Conservation (phyloP, 345 rosid genomes). For the Brassica cretica region DNA sequence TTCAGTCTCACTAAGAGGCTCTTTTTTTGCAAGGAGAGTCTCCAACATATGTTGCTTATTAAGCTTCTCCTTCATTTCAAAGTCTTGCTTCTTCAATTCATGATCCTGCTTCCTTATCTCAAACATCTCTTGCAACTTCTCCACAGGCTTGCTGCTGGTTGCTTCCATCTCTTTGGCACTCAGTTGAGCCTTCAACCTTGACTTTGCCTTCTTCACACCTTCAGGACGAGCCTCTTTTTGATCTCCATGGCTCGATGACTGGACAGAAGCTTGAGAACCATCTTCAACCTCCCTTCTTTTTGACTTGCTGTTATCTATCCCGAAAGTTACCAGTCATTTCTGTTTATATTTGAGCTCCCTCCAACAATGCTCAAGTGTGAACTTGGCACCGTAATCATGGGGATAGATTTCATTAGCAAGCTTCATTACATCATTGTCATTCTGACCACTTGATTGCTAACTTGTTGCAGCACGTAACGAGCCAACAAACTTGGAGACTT, state of each 20-base stretch:
- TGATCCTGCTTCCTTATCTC: background rate
- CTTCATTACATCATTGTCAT: background rate
- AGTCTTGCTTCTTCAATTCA: background rate
- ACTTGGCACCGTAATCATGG: background rate
- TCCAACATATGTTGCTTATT: background rate
- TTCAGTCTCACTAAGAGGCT: too few species aligned
- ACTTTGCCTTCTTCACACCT: background rate
- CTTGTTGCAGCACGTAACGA: too few species aligned
- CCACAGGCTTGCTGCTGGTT: background rate
- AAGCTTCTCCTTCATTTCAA: background rate
- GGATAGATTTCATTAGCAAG: background rate
- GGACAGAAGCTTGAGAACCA: background rate
- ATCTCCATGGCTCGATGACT: background rate
- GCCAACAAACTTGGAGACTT: too few species aligned
- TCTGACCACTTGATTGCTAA: background rate
- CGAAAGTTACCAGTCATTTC: background rate
- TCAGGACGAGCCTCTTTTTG: background rate
- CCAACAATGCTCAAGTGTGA: background rate
- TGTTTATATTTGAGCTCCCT: background rate
- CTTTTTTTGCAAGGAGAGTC: too few species aligned
- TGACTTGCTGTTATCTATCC: background rate
- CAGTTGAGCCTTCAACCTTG: background rate
- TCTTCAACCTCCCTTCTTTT: background rate
- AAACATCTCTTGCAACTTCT: background rate
- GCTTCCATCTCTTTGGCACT: background rate